These are phyloP conservation scores for Blastobotrys chiropterorum DNA, from an alignment of 805 yeast genomes.

Conservation along the genomic window DNA sequence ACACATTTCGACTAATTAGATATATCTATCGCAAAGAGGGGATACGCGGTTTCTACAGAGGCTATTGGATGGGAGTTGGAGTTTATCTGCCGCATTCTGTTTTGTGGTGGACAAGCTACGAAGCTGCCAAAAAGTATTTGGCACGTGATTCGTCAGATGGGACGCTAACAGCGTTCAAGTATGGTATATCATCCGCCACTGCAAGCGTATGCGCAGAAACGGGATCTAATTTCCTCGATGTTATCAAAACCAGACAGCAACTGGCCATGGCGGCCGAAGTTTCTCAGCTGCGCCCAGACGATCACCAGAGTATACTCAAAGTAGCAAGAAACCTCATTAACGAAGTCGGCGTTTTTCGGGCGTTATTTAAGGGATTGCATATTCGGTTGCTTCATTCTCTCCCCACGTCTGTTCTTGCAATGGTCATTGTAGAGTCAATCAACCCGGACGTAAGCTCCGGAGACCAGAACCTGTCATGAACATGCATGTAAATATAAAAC, in stretches of 20 bases:
- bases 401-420: constrained; percentile 36
- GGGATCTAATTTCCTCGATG: constrained; percentile 35
- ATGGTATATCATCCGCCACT: constrained; percentile 31
- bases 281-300: constrained; percentile 33
- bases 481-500: no score
- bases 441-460: neutral
- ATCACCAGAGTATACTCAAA: constrained; percentile 27
- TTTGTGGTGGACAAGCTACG: constrained; percentile 37
- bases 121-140: constrained; percentile 9
- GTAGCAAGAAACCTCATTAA: constrained; percentile 33
- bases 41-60: constrained; percentile 70
- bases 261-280: constrained; percentile 37
- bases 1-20: constrained; percentile 11
- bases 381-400: constrained; percentile 33
- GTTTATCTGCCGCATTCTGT: constrained; percentile 39
- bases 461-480: no score
- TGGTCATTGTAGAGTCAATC: constrained; percentile 34
- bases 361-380: constrained; percentile 33
- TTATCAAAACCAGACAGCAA: constrained; percentile 41
- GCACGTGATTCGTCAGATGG: neutral
- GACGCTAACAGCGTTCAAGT: constrained; percentile 21
- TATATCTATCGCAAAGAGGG: constrained; percentile 59
- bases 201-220: constrained; percentile 34
- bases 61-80: constrained; percentile 44
- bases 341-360: constrained; percentile 33